Evolutionary conservation across 2,329 filamentous ascomycete genomes (phyloP).

Genomic region (Aspergillus udagawae): DNA sequence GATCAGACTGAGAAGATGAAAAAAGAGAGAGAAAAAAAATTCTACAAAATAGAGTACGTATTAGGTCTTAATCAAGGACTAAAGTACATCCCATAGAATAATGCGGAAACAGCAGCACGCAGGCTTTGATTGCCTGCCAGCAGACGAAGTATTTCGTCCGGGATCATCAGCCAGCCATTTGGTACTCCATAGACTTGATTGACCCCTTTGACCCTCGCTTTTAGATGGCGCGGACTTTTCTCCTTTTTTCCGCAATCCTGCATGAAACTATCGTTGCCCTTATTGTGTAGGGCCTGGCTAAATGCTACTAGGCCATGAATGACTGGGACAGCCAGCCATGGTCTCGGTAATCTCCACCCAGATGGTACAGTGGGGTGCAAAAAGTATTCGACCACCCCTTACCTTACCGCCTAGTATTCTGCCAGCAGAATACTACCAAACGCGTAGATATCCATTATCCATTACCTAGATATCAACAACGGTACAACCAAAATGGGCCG

Average conservation of each 20-base stretch:
- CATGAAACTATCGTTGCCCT: neutral
- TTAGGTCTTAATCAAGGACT: neutral
- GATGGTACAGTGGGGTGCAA: too few species aligned
- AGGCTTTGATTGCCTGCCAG: too few species aligned
- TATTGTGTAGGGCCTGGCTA: neutral
- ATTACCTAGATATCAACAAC: too few species aligned
- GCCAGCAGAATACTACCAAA: too few species aligned
- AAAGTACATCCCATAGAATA: neutral
- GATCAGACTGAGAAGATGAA: neutral
- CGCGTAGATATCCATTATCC: too few species aligned
- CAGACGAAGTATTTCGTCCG: too few species aligned
- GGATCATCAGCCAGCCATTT: neutral
- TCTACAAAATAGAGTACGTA: neutral
- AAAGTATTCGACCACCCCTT: too few species aligned
- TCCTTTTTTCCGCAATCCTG: neutral
- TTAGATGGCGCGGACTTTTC: too few species aligned
- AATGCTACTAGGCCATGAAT: neutral
- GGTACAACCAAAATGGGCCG: too few species aligned
- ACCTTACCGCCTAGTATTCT: too few species aligned
- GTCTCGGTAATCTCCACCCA: neutral
- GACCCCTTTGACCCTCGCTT: neutral
- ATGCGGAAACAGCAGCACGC: neutral
- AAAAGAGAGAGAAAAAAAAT: too few species aligned
- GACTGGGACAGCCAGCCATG: neutral
- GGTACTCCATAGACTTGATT: neutral